These are phyloP conservation scores for Ogataea saltuana DNA, from an alignment of 805 yeast genomes.

Conservation along the genomic window DNA sequence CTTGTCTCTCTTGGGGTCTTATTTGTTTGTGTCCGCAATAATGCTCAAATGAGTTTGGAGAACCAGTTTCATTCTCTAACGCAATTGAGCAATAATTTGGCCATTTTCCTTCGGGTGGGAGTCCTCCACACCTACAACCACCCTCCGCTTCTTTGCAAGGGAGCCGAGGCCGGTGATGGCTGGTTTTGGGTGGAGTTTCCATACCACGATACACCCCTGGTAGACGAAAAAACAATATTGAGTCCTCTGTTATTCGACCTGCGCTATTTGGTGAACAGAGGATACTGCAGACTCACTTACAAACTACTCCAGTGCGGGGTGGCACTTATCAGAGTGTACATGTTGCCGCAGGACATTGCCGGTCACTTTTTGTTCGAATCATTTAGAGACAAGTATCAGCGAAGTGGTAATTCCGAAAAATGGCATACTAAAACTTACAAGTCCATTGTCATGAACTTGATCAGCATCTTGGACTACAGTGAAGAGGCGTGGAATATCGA, in stretches of 20 bases:
- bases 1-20: no score
- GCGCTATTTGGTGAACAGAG: conserved; percentile 43
- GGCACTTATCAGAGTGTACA: conserved; percentile 45
- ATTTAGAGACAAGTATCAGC: conserved; percentile 36
- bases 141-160: conserved; percentile 43
- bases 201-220: conserved; percentile 21
- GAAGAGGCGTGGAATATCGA: conserved; percentile 38
- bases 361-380: conserved; percentile 36
- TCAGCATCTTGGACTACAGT: conserved; percentile 46
- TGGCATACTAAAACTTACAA: conserved; percentile 39
- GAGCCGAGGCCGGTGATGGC: conserved; percentile 40
- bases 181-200: conserved; percentile 63
- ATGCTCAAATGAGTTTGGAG: not conserved
- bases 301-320: conserved; percentile 27
- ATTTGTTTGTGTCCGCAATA: no score
- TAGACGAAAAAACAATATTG: conserved; percentile 4
- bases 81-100: conserved; percentile 41
- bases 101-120: conserved; percentile 48
- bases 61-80: conserved; percentile 13
- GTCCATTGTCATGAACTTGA: conserved; percentile 37
- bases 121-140: conserved; percentile 43
- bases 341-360: conserved; percentile 45
- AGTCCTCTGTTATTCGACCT: conserved; percentile 38
- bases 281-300: conserved; percentile 48
- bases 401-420: conserved; percentile 36